phyloP scores from a whole-genome alignment of 2,329 filamentous ascomycete species.

The Dendryphion nanum region DNA sequence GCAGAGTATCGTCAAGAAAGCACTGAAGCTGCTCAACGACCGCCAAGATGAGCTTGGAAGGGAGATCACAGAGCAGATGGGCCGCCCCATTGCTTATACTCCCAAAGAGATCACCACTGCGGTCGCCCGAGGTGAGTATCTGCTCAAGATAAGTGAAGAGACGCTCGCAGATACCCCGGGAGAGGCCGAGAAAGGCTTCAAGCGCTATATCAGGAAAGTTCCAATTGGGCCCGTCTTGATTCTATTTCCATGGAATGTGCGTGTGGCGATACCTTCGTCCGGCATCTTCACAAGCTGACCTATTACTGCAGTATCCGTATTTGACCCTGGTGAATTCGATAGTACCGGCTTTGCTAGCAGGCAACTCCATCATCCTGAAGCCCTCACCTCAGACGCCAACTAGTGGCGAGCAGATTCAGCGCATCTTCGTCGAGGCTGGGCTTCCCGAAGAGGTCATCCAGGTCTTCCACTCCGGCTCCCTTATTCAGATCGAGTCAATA shows the following conservation, averaged over 20 bases:
- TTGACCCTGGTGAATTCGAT: conserved; percentile 90
- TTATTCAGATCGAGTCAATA: conserved; percentile 71
- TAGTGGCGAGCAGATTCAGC: conserved; percentile 77
- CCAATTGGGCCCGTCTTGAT: conserved; percentile 85
- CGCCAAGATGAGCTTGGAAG: conserved; percentile 77
- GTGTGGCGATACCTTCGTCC: conserved; percentile 38
- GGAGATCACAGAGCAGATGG: conserved; percentile 94
- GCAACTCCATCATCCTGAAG: conserved; percentile 90
- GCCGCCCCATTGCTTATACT: conserved; percentile 83
- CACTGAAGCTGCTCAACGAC: conserved; percentile 67
- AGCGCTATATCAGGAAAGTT: conserved; percentile 83
- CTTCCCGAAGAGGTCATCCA: conserved; percentile 82
- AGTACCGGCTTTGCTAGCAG: conserved; percentile 84
- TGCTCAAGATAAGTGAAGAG: conserved; percentile 79
- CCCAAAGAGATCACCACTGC: conserved; percentile 82
- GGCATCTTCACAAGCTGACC: conserved; percentile 16
- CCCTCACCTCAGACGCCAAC: conserved; percentile 94
- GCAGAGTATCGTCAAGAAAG: conserved; percentile 77
- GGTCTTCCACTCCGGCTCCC: conserved; percentile 86
- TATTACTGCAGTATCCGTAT: conserved; percentile 76
- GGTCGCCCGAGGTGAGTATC: conserved; percentile 78
- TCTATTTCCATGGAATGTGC: conserved; percentile 94
- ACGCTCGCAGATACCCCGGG: conserved; percentile 77
- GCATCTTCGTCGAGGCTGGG: conserved; percentile 76
- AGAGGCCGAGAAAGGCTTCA: conserved; percentile 83